Conservation (phyloP, 1,139 yeast species). For the Lodderomyces beijingensis region DNA sequence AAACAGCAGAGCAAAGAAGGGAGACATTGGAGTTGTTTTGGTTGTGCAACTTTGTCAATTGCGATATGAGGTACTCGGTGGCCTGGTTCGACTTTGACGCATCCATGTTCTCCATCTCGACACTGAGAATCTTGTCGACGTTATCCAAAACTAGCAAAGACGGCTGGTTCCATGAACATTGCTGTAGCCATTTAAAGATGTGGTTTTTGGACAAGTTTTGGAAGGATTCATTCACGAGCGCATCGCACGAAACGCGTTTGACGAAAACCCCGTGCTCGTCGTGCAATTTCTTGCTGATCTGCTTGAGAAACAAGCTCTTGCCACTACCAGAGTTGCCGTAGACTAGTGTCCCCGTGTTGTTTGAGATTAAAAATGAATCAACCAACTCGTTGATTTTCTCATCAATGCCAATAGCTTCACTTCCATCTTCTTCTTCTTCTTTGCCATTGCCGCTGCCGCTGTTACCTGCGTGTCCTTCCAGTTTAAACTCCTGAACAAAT, state of each 20-base stretch:
- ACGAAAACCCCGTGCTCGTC: constrained; percentile 37
- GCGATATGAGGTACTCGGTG: constrained; percentile 42
- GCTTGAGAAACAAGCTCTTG: constrained; percentile 53
- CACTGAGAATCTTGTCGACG: constrained; percentile 69
- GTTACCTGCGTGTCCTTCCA: background rate
- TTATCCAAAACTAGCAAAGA: constrained; percentile 74
- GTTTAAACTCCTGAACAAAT: constrained; percentile 18
- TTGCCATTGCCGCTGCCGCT: constrained; percentile 1
- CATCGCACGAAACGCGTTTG: constrained; percentile 51
- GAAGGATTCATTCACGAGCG: constrained; percentile 46
- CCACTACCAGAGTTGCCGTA: constrained; percentile 83
- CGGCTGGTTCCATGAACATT: constrained; percentile 79
- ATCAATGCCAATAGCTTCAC: constrained; percentile 57
- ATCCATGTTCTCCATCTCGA: constrained; percentile 68
- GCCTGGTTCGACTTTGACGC: constrained; percentile 56
- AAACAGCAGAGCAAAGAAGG: constrained; percentile 53
- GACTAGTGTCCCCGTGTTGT: constrained; percentile 50
- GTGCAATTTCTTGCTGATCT: constrained; percentile 35
- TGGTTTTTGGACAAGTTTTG: constrained; percentile 36
- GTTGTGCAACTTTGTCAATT: constrained; percentile 35
- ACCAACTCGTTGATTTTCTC: constrained; percentile 37
- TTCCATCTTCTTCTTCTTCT: constrained; percentile 5
- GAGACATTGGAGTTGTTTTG: constrained; percentile 46
- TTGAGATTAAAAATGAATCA: constrained; percentile 42
- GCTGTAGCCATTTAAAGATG: constrained; percentile 49